phyloP scores from a whole-genome alignment of 2,329 filamentous ascomycete genomes.

The Monosporascus sp. region DNA sequence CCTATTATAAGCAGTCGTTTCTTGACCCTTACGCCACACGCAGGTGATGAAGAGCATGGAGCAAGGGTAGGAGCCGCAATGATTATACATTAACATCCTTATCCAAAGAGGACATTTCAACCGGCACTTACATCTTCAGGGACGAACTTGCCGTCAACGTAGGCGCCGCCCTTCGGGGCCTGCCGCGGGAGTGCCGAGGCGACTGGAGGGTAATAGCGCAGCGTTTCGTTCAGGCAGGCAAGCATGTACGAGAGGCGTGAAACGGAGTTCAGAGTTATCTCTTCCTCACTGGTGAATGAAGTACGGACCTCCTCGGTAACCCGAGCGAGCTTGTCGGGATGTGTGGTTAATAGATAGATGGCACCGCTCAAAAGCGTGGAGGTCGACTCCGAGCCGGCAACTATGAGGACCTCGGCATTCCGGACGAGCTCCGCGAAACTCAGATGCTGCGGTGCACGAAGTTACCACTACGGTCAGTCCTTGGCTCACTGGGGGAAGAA shows the following conservation, averaged over 20 bases:
- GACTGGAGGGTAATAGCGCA: conserved; percentile 37
- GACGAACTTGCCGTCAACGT: conserved; percentile 18
- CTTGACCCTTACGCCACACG: no score
- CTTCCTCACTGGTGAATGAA: conserved; percentile 30
- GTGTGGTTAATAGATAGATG: conserved; percentile 34
- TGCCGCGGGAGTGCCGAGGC: conserved; percentile 17
- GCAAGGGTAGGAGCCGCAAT: no score
- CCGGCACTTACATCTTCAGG: conserved; percentile 23
- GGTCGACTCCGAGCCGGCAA: conserved; percentile 48
- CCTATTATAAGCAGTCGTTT: no score
- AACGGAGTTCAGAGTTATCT: conserved; percentile 33
- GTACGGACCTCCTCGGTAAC: conserved; percentile 35
- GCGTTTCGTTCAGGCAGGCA: conserved; percentile 37
- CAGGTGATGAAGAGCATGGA: no score
- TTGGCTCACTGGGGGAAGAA: not conserved
- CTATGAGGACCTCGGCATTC: conserved; percentile 30
- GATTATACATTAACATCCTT: no score
- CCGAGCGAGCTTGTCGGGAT: conserved; percentile 28
- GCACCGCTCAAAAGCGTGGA: conserved; percentile 38
- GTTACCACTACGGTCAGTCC: not conserved
- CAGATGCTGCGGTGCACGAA: conserved; percentile 5
- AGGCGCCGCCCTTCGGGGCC: conserved; percentile 19
- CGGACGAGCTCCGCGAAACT: conserved; percentile 13
- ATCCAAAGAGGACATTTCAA: no score
- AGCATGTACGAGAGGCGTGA: conserved; percentile 33